phyloP scores from a whole-genome alignment of 2,329 filamentous ascomycete species.

The Aurifilum marmelostoma region DNA sequence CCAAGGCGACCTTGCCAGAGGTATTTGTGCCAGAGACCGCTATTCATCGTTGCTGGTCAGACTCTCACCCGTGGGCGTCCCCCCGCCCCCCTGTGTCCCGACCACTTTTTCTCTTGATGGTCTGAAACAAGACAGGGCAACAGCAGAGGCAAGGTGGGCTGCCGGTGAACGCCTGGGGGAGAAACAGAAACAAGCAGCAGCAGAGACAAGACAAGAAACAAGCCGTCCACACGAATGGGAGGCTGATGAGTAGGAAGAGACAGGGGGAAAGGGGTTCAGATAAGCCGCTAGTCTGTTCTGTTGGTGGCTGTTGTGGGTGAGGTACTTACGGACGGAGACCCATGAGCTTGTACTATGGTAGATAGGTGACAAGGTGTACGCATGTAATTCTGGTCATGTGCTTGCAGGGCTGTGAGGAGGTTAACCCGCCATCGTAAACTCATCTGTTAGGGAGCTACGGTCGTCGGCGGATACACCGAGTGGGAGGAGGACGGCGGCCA shows the following conservation, averaged over 20 bases:
- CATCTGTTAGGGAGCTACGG: background rate
- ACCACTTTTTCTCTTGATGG: background rate
- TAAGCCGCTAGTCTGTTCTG: background rate
- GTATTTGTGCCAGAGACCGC: background rate
- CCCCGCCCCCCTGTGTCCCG: too few relatives aligned
- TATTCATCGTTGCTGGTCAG: background rate
- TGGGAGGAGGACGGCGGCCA: background rate
- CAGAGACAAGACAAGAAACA: background rate
- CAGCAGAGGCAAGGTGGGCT: constrained; percentile 2
- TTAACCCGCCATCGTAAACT: background rate
- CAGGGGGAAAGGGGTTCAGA: background rate
- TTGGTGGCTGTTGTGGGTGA: background rate
- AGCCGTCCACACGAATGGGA: background rate
- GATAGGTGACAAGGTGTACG: background rate
- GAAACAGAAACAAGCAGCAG: constrained; percentile 15
- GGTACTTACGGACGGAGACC: background rate
- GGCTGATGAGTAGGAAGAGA: constrained; percentile 2
- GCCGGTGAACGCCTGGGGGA: constrained; percentile 25
- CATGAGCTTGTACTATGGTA: background rate
- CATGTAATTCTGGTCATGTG: background rate
- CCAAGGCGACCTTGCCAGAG: background rate
- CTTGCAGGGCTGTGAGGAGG: background rate
- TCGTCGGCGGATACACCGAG: background rate
- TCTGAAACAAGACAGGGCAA: background rate
- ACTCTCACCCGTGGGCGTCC: background rate